Percentiles rank a stretch among this genome's conserved stretches.
Conservation (phyloP, 2,329 filamentous ascomycete genomes). For the Rhinocladiella similis region DNA sequence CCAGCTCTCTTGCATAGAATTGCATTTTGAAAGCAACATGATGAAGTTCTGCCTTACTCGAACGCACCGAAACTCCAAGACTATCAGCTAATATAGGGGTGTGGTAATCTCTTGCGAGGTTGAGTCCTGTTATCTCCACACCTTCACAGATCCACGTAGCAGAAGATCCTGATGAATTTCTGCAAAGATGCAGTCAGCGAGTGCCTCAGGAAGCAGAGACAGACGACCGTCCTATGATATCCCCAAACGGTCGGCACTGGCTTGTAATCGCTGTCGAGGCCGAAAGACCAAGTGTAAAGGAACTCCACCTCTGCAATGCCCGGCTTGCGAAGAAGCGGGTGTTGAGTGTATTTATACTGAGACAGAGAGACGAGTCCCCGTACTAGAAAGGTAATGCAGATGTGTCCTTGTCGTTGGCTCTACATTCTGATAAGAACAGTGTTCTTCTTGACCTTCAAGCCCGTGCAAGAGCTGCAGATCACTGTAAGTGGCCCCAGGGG, state of each 20-base stretch:
- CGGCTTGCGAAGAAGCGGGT: slow-evolving; percentile 36
- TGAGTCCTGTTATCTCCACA: too few species aligned
- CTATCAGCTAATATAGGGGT: too few species aligned
- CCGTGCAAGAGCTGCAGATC: slow-evolving; percentile 30
- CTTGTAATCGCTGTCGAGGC: slow-evolving; percentile 39
- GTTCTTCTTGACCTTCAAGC: slow-evolving; percentile 37
- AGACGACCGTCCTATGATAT: slow-evolving; percentile 18
- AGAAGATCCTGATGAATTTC: background rate
- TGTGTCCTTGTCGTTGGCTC: background rate
- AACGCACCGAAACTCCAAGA: too few species aligned
- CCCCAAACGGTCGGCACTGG: slow-evolving; percentile 16
- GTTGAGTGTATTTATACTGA: slow-evolving; percentile 39
- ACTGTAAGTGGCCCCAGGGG: slow-evolving; percentile 16
- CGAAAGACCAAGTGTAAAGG: slow-evolving; percentile 40
- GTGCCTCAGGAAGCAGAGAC: slow-evolving; percentile 1
- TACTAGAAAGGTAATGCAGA: slow-evolving; percentile 36
- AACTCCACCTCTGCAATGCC: slow-evolving; percentile 37
- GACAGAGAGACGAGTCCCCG: slow-evolving; percentile 38
- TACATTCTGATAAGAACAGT: slow-evolving; percentile 21
- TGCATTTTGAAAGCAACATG: too few species aligned
- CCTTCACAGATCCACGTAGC: too few species aligned
- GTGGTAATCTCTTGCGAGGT: too few species aligned
- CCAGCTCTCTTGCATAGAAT: too few species aligned
- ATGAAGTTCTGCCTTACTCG: too few species aligned
- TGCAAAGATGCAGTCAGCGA: slow-evolving; percentile 13